phyloP scores from a whole-genome alignment of 768 basidiomycete species.

The Podaxis sp. region DNA sequence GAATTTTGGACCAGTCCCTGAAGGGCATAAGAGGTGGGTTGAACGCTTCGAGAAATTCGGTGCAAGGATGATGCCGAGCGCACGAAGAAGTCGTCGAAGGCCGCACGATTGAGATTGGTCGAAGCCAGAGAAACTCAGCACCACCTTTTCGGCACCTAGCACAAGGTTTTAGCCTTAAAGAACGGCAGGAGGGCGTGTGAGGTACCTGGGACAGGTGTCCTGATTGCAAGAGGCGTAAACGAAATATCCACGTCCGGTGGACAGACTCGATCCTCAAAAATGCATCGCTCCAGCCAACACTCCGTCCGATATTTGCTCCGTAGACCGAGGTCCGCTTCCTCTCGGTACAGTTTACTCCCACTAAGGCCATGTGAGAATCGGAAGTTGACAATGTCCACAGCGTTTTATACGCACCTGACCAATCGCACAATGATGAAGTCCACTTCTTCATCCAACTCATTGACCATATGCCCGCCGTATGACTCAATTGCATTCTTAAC shows the following conservation, averaged over 20 bases:
- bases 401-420: slow-evolving; percentile 49
- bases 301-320: slow-evolving; percentile 75
- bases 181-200: not conserved
- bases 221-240: slow-evolving; percentile 60
- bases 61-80: slow-evolving; percentile 54
- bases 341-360: slow-evolving; percentile 62
- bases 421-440: slow-evolving; percentile 70
- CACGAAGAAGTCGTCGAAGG: slow-evolving; percentile 60
- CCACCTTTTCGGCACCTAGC: slow-evolving; percentile 51
- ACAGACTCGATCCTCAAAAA: slow-evolving; percentile 72
- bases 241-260: slow-evolving; percentile 61
- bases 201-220: slow-evolving; percentile 57
- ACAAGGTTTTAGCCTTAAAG: not conserved
- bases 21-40: slow-evolving; percentile 80
- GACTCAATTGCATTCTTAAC: slow-evolving; percentile 60
- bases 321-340: slow-evolving; percentile 44
- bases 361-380: slow-evolving; percentile 30
- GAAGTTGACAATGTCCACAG: not conserved
- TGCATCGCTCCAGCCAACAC: slow-evolving; percentile 89
- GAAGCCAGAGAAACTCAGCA: slow-evolving; percentile 72
- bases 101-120: slow-evolving; percentile 65
- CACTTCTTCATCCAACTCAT: slow-evolving; percentile 43
- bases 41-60: slow-evolving; percentile 59
- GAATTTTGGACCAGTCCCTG: slow-evolving; percentile 66
- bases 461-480: slow-evolving; percentile 48